Evolutionary conservation across 2,329 filamentous ascomycete species (phyloP).

Genomic region (Aspergillus sp.): DNA sequence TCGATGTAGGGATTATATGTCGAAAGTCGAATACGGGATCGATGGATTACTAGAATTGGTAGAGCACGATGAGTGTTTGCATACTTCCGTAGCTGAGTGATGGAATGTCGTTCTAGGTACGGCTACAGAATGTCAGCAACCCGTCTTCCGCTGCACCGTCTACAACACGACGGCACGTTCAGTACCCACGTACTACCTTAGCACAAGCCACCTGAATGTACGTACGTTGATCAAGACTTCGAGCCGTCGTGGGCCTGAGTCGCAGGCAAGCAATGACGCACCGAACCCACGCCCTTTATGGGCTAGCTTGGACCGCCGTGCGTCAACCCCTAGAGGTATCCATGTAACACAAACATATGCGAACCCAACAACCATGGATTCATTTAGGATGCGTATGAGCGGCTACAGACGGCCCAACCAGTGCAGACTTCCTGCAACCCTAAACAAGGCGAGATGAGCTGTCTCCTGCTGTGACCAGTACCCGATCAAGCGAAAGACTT

Average conservation of each 20-base stretch:
- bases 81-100: no score
- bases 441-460: not conserved
- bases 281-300: not conserved
- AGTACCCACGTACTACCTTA: no score
- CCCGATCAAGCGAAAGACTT: not conserved
- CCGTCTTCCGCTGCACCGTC: no score
- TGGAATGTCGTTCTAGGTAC: no score
- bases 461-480: not conserved
- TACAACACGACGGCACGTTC: no score
- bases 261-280: not conserved
- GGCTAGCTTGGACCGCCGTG: no score
- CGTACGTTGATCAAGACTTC: not conserved
- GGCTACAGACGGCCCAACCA: not conserved
- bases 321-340: no score
- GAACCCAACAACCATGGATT: not conserved
- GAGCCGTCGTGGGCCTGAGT: not conserved
- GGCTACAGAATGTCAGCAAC: no score
- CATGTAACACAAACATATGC: not conserved
- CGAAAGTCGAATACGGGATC: no score
- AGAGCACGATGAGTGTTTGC: no score
- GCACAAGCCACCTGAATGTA: not conserved
- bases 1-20: no score
- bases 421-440: not conserved
- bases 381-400: not conserved
- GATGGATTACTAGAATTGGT: no score